Evolutionary conservation across 2,329 filamentous ascomycete genomes (phyloP).

Genomic region (Fusarium continuum): DNA sequence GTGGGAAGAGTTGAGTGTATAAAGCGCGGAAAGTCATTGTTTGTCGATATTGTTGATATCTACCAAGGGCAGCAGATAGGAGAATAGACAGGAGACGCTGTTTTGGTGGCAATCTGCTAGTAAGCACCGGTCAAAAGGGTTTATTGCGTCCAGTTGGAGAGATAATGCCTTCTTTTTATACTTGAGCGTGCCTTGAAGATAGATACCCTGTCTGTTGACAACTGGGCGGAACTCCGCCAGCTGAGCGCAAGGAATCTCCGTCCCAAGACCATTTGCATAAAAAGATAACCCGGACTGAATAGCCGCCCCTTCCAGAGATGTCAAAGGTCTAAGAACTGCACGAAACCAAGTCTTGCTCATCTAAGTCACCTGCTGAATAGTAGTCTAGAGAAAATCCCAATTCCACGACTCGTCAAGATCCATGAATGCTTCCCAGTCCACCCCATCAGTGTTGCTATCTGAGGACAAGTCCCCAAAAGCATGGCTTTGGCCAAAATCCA

Average conservation of each 20-base stretch:
- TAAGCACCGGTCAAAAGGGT: background rate
- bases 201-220: background rate
- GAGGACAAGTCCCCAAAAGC: background rate
- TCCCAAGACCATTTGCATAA: background rate
- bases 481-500: background rate
- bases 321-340: no score
- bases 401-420: constrained; percentile 21
- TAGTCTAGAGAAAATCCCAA: constrained; percentile 32
- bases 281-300: background rate
- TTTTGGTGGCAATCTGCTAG: background rate
- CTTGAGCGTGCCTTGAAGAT: background rate
- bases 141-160: background rate
- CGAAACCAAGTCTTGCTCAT: background rate
- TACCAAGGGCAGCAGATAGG: background rate
- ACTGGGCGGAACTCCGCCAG: constrained; percentile 16
- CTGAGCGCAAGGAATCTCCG: background rate
- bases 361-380: background rate
- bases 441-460: background rate
- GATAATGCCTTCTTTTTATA: background rate
- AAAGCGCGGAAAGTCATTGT: constrained; percentile 14
- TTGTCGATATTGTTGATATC: background rate
- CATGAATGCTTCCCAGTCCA: constrained; percentile 37
- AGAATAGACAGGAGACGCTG: background rate
- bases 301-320: background rate
- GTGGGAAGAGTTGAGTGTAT: constrained; percentile 24